Conservation (phyloP, 2,329 filamentous ascomycete genomes). For the Penicillium brevicompactum region DNA sequence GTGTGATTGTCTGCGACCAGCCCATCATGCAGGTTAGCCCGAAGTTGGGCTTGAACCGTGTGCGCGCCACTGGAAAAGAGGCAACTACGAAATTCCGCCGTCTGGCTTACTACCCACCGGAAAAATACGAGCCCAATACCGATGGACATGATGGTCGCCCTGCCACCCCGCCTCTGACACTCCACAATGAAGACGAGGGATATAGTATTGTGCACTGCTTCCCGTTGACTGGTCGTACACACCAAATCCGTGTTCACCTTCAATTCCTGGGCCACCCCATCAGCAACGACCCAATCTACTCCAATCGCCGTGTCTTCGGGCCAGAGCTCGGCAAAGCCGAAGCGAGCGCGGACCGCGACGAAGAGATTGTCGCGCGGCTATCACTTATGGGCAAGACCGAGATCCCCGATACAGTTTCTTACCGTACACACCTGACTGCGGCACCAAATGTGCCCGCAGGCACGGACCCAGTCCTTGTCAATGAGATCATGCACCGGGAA, state of each 20-base stretch:
- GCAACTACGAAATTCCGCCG: slow-evolving; percentile 90
- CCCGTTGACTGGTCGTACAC: slow-evolving; percentile 89
- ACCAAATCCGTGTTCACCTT: slow-evolving; percentile 91
- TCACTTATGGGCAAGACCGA: slow-evolving; percentile 93
- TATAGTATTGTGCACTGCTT: slow-evolving; percentile 95
- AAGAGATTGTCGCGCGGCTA: slow-evolving; percentile 84
- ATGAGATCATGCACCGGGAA: slow-evolving; percentile 45
- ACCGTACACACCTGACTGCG: slow-evolving; percentile 61
- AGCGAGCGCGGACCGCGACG: slow-evolving; percentile 71
- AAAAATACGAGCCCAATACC: slow-evolving; percentile 25
- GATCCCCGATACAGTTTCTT: slow-evolving; percentile 84
- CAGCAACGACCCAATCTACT: slow-evolving; percentile 96
- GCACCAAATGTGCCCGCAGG: slow-evolving; percentile 40
- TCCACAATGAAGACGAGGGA: slow-evolving; percentile 59
- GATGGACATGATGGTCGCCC: slow-evolving; percentile 24
- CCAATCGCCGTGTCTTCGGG: slow-evolving; percentile 90
- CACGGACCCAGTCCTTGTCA: slow-evolving; percentile 40
- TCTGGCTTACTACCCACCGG: slow-evolving; percentile 82
- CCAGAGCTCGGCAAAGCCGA: slow-evolving; percentile 72
- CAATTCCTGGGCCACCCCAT: slow-evolving; percentile 95
- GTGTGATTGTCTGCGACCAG: slow-evolving; percentile 88
- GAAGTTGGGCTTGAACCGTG: slow-evolving; percentile 89
- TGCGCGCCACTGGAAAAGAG: slow-evolving; percentile 88
- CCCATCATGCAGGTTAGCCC: slow-evolving; percentile 93
- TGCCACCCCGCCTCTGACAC: slow-evolving; percentile 36